Conservation (phyloP, 352 stramenopile genomes). For the Blastocystis sp. region DNA sequence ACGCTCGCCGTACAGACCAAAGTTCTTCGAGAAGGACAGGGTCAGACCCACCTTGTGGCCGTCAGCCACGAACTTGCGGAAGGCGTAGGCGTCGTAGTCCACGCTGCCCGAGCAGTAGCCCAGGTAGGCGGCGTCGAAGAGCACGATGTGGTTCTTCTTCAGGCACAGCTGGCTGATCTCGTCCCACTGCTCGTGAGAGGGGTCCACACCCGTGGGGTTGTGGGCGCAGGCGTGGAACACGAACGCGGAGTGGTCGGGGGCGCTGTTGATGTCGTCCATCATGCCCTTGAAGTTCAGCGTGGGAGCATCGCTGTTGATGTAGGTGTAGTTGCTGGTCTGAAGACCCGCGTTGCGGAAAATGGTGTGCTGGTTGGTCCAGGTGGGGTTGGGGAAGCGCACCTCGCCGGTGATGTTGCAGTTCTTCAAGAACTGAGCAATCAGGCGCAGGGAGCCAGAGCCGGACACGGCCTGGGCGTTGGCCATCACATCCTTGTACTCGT, state of each 20-base stretch:
- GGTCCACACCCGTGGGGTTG: slow-evolving; percentile 96
- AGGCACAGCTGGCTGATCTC: slow-evolving; percentile 90
- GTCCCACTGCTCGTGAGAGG: slow-evolving; percentile 92
- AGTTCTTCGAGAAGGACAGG: slow-evolving; percentile 99
- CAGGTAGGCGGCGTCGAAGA: slow-evolving; percentile 99
- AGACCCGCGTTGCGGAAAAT: slow-evolving; percentile 83
- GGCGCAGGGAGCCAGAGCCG: slow-evolving; percentile 91
- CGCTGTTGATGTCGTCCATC: slow-evolving; percentile 88
- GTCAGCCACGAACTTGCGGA: slow-evolving; percentile 95
- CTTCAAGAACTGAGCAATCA: slow-evolving; percentile 90
- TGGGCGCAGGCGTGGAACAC: slow-evolving; percentile 97
- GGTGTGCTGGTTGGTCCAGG: slow-evolving; percentile 96
- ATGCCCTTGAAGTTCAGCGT: slow-evolving; percentile 87
- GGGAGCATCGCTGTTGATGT: slow-evolving; percentile 80
- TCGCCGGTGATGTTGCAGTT: slow-evolving; percentile 75
- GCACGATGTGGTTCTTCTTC: slow-evolving; percentile 89
- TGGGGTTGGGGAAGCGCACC: slow-evolving; percentile 97
- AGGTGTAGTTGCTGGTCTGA: slow-evolving; percentile 82
- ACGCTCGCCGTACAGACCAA: slow-evolving; percentile 97
- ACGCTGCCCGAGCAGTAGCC: slow-evolving; percentile 95
- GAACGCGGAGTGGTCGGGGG: slow-evolving; percentile 88
- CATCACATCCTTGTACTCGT: slow-evolving; percentile 85
- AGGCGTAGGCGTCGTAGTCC: slow-evolving; percentile 86
- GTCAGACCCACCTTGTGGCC: slow-evolving; percentile 92
- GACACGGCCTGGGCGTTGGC: slow-evolving; percentile 88